A percentile compares a stretch with the other conserved stretches of the same genome.
Conservation (phyloP, 805 yeast genomes). For the Saccharomycopsis fermentans region DNA sequence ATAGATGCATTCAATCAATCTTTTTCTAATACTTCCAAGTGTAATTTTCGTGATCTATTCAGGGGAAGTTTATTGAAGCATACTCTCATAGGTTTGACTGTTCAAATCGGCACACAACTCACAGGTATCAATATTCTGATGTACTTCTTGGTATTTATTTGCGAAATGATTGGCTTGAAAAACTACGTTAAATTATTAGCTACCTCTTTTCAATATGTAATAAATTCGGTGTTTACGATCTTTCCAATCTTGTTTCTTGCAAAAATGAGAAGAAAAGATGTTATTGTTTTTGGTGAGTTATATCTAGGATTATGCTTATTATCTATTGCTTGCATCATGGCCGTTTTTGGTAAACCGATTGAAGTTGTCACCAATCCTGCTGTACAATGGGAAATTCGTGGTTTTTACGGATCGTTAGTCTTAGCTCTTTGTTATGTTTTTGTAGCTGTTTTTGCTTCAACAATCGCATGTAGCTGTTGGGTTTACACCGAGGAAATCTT, state of each 20-base stretch:
- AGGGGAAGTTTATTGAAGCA: conserved; percentile 26
- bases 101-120: conserved; percentile 36
- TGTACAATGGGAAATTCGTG: conserved; percentile 28
- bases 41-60: conserved; percentile 6
- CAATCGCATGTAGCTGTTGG: conserved; percentile 39
- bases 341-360: conserved; percentile 26
- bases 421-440: conserved; percentile 36
- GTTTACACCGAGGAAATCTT: conserved; percentile 41
- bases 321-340: conserved; percentile 30
- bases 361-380: conserved; percentile 27
- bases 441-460: conserved; percentile 37
- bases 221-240: conserved; percentile 32
- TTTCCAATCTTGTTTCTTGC: conserved; percentile 37
- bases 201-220: conserved; percentile 32
- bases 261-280: conserved; percentile 36
- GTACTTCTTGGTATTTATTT: conserved; percentile 36
- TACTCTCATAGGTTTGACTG: conserved; percentile 28
- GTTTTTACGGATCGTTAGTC: conserved; percentile 32
- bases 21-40: conserved; percentile 1
- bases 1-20: conserved; percentile 22
- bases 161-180: conserved; percentile 37
- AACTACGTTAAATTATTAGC: conserved; percentile 27
- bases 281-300: conserved; percentile 34
- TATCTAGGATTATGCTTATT: conserved; percentile 29
- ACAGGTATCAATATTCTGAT: conserved; percentile 35